Percentiles rank a stretch among this genome's conserved stretches.
phyloP scores from a whole-genome alignment of 805 yeast species.

The Ogataea populi-albae region DNA sequence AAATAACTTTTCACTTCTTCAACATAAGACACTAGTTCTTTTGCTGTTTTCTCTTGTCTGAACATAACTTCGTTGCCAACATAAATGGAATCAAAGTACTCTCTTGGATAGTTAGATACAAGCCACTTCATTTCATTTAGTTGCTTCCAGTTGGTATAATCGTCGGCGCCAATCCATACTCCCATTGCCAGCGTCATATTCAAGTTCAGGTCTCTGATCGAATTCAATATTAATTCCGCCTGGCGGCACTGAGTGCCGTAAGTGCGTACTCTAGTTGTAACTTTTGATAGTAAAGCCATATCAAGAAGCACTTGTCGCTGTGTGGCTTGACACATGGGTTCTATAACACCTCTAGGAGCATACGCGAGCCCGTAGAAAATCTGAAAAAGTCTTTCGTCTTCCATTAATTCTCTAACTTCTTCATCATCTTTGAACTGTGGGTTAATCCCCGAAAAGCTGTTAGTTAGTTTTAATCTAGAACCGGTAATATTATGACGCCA shows the following conservation, averaged over 20 bases:
- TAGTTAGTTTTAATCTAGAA: constrained; percentile 4
- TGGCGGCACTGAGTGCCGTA: constrained; percentile 65
- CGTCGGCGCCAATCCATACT: constrained; percentile 55
- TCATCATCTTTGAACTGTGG: constrained; percentile 32
- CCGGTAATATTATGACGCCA: background rate
- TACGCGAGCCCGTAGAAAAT: constrained; percentile 59
- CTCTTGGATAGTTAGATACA: constrained; percentile 42
- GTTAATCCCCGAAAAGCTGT: constrained; percentile 33
- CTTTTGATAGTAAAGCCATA: constrained; percentile 52
- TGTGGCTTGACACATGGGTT: constrained; percentile 52
- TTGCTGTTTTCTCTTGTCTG: constrained; percentile 44
- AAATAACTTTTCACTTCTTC: constrained; percentile 39
- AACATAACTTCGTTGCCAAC: constrained; percentile 65
- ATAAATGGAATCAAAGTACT: constrained; percentile 47
- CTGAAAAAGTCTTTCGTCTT: constrained; percentile 29
- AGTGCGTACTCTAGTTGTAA: constrained; percentile 55
- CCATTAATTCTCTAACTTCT: constrained; percentile 39
- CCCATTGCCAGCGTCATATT: constrained; percentile 60
- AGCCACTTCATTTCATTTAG: constrained; percentile 42
- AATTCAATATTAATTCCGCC: constrained; percentile 47
- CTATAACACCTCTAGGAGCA: constrained; percentile 50
- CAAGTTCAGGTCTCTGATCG: constrained; percentile 48
- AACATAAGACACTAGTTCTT: constrained; percentile 41
- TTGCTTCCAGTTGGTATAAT: constrained; percentile 44
- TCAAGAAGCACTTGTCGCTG: constrained; percentile 52